These are phyloP conservation scores for Tricholoma hemisulphureum DNA, from an alignment of 768 basidiomycete genomes.

Conservation along the genomic window DNA sequence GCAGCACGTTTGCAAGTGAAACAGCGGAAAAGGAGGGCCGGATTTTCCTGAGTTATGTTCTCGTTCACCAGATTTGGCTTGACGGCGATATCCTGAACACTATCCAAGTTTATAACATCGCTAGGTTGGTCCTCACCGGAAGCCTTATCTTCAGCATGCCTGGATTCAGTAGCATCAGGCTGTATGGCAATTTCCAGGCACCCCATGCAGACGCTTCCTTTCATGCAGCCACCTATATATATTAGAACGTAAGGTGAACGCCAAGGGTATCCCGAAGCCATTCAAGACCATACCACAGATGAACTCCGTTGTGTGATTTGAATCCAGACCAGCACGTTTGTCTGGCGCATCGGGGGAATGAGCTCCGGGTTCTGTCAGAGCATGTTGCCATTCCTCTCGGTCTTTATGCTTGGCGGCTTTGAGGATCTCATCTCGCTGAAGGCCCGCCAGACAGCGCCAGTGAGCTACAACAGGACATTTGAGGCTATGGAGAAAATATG, in stretches of 20 bases:
- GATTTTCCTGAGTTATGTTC: constrained; percentile 17
- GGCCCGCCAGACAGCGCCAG: constrained; percentile 68
- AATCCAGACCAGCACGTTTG: constrained; percentile 46
- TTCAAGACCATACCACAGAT: constrained; percentile 51
- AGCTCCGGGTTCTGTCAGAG: constrained; percentile 22
- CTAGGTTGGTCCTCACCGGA: constrained; percentile 4
- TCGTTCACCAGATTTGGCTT: background rate
- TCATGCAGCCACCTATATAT: constrained; percentile 53
- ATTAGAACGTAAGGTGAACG: background rate
- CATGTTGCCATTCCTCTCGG: constrained; percentile 35
- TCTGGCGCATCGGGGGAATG: constrained; percentile 30
- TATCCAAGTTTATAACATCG: constrained; percentile 38
- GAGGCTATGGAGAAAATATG: constrained; percentile 44
- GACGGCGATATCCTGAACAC: background rate
- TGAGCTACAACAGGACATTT: constrained; percentile 77
- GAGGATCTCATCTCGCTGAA: constrained; percentile 71
- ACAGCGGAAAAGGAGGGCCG: constrained; percentile 72
- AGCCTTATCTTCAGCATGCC: constrained; percentile 1
- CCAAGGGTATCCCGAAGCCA: background rate
- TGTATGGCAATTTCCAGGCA: constrained; percentile 60
- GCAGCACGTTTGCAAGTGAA: constrained; percentile 77
- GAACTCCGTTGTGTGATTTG: constrained; percentile 72
- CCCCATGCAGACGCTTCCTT: constrained; percentile 76
- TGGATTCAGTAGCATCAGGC: constrained; percentile 34
- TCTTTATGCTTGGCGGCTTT: constrained; percentile 61